Evolutionary conservation across 139 green algal species (phyloP), one percentile per base, ranked within the genome.

Genomic region (Gonium pectorale): DNA sequence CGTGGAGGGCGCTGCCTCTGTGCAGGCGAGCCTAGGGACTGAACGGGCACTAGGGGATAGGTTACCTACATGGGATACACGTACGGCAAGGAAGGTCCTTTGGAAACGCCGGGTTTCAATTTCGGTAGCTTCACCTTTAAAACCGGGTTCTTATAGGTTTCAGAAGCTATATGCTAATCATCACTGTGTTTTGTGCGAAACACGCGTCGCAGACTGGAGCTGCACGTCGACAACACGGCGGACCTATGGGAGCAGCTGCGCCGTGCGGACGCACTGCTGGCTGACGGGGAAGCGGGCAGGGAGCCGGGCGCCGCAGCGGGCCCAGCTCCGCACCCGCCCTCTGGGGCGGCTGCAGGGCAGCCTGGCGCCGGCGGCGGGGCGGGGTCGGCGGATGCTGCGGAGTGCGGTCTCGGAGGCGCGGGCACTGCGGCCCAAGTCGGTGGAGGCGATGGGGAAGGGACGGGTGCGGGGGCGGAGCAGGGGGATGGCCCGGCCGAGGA

Each of bases 161-260:
- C 49, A 26, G 49, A 56, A 26, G 9, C 6, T 26, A 27, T n/a
- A 2, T 69, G 7, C 8, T 26, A 19, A 7, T 33, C 5, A 37
- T 33, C 29, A 19, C 17, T 17, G 21, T 5, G 21, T 33, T 31
- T 1, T 19, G 2, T 51, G 3, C 37, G 15, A 4, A 2, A 9
- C 38, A 24, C 13, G 6, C 11, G 37, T 11, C 27, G 15, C 44
- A 51, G 46, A 19, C 5, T 2, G 5, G 7, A 13, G 31, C 31
- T 82, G 75, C 26, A 41, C 2, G 56, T 82, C n/a, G 43, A 82
- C 59, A 71, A 71, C 40, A 71, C 31, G 21, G 56, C 22, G 11
- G 75, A 63, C n/a, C n/a, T 71, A 4, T 7, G 56, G 59, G 38
- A 13, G 31, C 33, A 71, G 75, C 56, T 82, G 41, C 26, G 11